Conservation (phyloP, 2,329 filamentous ascomycete species). For the Claviceps quebecensis region DNA sequence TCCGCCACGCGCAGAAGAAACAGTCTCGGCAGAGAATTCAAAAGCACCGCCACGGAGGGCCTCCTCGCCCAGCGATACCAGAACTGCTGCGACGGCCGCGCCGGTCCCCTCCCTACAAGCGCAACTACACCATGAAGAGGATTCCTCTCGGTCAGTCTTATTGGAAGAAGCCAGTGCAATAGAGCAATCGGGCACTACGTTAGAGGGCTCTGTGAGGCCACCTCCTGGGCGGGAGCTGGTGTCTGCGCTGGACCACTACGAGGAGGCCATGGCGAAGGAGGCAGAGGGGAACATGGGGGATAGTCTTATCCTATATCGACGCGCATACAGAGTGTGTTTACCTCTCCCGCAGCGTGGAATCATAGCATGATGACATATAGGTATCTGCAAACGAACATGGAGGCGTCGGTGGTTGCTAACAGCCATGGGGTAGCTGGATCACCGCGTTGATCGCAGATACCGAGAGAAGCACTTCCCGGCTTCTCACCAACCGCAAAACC, state of each 20-base stretch:
- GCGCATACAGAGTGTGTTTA: constrained; percentile 60
- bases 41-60: background rate
- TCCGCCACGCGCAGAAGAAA: background rate
- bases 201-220: constrained; percentile 6
- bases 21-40: background rate
- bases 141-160: constrained; percentile 3
- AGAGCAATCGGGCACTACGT: constrained; percentile 6
- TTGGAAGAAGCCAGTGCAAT: constrained; percentile 8
- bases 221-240: constrained; percentile 34
- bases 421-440: constrained; percentile 50
- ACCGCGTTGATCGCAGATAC: constrained; percentile 71
- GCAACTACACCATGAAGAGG: constrained; percentile 3
- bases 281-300: constrained; percentile 74
- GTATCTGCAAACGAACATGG: too few species aligned
- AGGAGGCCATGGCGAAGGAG: constrained; percentile 82
- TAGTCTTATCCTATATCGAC: constrained; percentile 75
- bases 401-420: too few species aligned
- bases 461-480: constrained; percentile 77
- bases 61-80: background rate
- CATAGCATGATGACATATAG: too few species aligned
- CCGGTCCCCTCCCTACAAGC: background rate
- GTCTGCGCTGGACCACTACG: constrained; percentile 84
- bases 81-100: background rate
- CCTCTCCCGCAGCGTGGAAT: background rate
- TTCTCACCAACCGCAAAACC: constrained; percentile 20